Percentiles rank a stretch among this genome's conserved stretches.
phyloP scores from a whole-genome alignment of 805 yeast genomes.

The Teunomyces funiuensis region DNA sequence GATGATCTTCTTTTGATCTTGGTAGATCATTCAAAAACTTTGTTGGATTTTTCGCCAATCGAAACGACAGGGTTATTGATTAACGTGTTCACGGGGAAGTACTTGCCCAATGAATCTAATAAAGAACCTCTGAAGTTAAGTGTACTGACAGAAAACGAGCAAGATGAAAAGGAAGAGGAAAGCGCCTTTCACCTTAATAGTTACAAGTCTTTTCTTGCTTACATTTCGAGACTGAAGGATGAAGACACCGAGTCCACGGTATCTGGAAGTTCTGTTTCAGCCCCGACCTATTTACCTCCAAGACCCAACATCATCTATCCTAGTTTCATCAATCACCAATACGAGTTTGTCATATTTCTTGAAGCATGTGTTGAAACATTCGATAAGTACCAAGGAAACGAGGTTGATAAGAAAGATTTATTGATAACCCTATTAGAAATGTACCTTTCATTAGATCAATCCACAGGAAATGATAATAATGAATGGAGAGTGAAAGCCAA shows the following conservation, averaged over 20 bases:
- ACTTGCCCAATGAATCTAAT: constrained; percentile 41
- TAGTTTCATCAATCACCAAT: constrained; percentile 80
- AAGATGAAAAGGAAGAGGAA: constrained; percentile 12
- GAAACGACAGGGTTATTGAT: constrained; percentile 82
- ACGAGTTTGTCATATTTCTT: constrained; percentile 85
- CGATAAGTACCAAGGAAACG: constrained; percentile 69
- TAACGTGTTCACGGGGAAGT: constrained; percentile 85
- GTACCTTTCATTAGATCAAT: constrained; percentile 51
- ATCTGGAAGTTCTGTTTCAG: constrained; percentile 16
- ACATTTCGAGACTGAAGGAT: constrained; percentile 19
- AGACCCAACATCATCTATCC: constrained; percentile 84
- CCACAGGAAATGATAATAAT: constrained; percentile 16
- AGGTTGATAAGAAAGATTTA: constrained; percentile 68
- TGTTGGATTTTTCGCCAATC: constrained; percentile 69
- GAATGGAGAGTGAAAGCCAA: constrained; percentile 71
- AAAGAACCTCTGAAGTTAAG: constrained; percentile 3
- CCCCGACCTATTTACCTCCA: constrained; percentile 87
- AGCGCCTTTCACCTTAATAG: constrained; percentile 28
- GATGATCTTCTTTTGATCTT: constrained; percentile 77
- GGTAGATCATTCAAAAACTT: constrained; percentile 59
- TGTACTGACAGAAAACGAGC: not conserved
- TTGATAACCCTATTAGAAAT: constrained; percentile 79
- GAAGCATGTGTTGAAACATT: constrained; percentile 87
- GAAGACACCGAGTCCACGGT: constrained; percentile 1
- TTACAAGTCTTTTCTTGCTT: constrained; percentile 32